phyloP scores from a whole-genome alignment of 2,329 filamentous ascomycete species.

The Pyricularia grisea region DNA sequence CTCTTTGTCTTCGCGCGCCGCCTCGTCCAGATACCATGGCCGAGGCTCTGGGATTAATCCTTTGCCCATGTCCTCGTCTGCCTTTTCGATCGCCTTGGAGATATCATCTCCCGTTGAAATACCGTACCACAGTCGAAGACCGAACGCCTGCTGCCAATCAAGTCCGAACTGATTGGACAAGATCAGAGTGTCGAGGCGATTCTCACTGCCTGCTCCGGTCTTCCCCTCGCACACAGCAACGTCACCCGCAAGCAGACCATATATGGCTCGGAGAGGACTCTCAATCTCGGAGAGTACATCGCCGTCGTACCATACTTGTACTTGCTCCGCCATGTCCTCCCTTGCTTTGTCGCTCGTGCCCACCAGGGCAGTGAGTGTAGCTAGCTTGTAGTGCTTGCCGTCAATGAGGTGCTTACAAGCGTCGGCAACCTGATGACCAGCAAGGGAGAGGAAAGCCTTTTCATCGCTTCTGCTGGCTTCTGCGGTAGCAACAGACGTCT shows the following conservation, averaged over 20 bases:
- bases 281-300: slow-evolving; percentile 83
- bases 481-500: slow-evolving; percentile 43
- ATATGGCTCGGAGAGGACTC: slow-evolving; percentile 74
- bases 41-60: slow-evolving; percentile 63
- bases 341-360: slow-evolving; percentile 61
- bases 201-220: slow-evolving; percentile 63
- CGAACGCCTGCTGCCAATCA: slow-evolving; percentile 91
- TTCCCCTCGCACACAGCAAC: slow-evolving; percentile 75
- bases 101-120: slow-evolving; percentile 60
- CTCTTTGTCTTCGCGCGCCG: slow-evolving; percentile 46
- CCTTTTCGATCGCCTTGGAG: slow-evolving; percentile 62
- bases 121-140: slow-evolving; percentile 82
- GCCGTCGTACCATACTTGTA: slow-evolving; percentile 74
- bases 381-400: slow-evolving; percentile 54
- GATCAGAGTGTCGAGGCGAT: slow-evolving; percentile 69
- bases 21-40: slow-evolving; percentile 59
- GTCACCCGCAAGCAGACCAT: slow-evolving; percentile 82
- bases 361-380: slow-evolving; percentile 50
- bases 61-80: slow-evolving; percentile 62
- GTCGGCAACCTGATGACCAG: slow-evolving; percentile 68
- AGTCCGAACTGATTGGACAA: slow-evolving; percentile 78
- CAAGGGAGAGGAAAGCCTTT: slow-evolving; percentile 72
- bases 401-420: slow-evolving; percentile 73
- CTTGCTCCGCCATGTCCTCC: slow-evolving; percentile 68
- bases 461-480: slow-evolving; percentile 63